Evolutionary conservation across 768 basidiomycete species (phyloP), one percentile per base, ranked within the genome.

Genomic region (Leccinum aurantiacum): DNA sequence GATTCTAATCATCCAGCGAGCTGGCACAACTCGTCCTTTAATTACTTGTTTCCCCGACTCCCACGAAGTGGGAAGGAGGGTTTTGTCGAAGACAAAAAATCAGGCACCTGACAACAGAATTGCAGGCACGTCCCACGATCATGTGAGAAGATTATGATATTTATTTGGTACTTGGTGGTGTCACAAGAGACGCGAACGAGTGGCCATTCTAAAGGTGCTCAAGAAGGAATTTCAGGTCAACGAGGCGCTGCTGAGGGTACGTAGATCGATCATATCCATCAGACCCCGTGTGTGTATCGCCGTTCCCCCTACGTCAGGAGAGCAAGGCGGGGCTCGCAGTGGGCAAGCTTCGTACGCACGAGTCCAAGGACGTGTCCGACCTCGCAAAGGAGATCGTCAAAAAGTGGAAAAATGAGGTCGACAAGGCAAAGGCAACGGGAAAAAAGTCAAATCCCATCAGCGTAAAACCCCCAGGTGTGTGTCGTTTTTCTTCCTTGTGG

Each of bases 241-340:
- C 67, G 90, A 91, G 79, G 75, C 82, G 17, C 75, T 91, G 22
- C 78, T 92, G 56, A 85, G 90, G 81, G 90, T 91, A 75, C 67
- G 88, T n/a, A 53, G 13, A 22, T 22, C 10, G 22, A n/a, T 47
- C 46, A 47, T 22, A 15, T 47, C 19, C 17, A 24, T 31, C 19
- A 46, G 14, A 46, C 44, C 54, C 25, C 2, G 24, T 29, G 27
- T 33, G 48, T 49, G 25, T 31, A 5, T 15, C 59, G 56, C 27
- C 54, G 29, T 19, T 38, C 37, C 37, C 37, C 37, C 37, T 38
- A 17, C 37, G 15, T 38, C 67, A 95, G 94, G 93, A 95, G 76
- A 95, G 92, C 74, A 95, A 90, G 74, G 90, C 88, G 4, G 94
- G 94, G 53, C 77, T 96, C n/a, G 90, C 93, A 0, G 93, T 97